A percentile compares a stretch with the other conserved stretches of the same genome.
These are phyloP conservation scores for Coemansia sp. DNA, from an alignment of 192 early-diverging fungal species.

Conservation along the genomic window DNA sequence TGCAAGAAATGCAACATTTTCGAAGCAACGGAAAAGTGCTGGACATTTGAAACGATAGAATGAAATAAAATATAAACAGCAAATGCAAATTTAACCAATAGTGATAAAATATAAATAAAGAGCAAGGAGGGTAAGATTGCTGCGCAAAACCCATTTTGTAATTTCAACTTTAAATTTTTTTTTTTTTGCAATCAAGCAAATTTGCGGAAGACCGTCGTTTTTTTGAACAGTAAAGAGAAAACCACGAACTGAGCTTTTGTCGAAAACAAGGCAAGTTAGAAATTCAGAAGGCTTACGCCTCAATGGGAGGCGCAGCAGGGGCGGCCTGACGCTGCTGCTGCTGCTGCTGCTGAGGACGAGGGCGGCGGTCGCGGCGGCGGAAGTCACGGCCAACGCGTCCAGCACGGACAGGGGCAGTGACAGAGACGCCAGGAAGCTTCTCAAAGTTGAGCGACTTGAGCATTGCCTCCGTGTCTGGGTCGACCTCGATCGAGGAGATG, in stretches of 20 bases:
- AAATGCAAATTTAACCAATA: neutral
- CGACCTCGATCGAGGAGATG: slow-evolving; percentile 88
- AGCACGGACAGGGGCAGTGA: slow-evolving; percentile 57
- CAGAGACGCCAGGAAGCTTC: slow-evolving; percentile 80
- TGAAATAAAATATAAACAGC: neutral
- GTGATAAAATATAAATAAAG: neutral
- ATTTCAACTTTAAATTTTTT: too few species aligned
- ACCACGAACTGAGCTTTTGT: neutral
- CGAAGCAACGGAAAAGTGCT: slow-evolving; percentile 27
- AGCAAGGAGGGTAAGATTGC: neutral
- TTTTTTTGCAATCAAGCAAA: too few species aligned
- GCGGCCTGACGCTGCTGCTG: slow-evolving; percentile 44
- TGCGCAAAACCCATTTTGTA: too few species aligned
- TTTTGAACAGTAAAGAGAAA: neutral
- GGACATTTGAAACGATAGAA: slow-evolving; percentile 9
- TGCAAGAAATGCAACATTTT: slow-evolving; percentile 49
- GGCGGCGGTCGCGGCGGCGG: slow-evolving; percentile 49
- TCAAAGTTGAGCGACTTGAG: slow-evolving; percentile 98
- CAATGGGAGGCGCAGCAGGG: slow-evolving; percentile 27
- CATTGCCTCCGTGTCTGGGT: slow-evolving; percentile 92
- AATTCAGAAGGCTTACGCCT: slow-evolving; percentile 36
- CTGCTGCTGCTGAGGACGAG: slow-evolving; percentile 39
- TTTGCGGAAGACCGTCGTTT: neutral
- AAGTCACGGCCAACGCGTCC: slow-evolving; percentile 52
- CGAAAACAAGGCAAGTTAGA: slow-evolving; percentile 2